Evolutionary conservation across 305 asterid genomes (phyloP).

Genomic region (Salvia sclarea): DNA sequence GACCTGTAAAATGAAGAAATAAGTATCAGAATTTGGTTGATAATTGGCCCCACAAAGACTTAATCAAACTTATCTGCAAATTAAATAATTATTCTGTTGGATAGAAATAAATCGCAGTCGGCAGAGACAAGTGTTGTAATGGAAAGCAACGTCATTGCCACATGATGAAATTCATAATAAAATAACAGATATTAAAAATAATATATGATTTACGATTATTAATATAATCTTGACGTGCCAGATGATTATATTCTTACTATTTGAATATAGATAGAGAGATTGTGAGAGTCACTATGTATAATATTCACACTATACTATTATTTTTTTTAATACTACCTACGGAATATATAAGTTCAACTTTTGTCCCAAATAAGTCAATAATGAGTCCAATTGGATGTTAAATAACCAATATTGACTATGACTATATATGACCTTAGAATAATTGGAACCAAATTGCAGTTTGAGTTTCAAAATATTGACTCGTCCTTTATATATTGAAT

Average conservation of each 20-base stretch:
- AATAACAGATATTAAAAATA: no score
- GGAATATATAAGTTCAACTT: background rate
- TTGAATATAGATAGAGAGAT: background rate
- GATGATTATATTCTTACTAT: no score
- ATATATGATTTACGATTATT: no score
- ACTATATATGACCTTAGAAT: background rate
- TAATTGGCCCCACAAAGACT: background rate
- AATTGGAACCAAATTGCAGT: background rate
- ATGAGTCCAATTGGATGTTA: background rate
- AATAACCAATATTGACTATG: background rate
- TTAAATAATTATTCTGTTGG: constrained; percentile 4
- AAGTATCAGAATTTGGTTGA: no score
- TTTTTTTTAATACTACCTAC: background rate
- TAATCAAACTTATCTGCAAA: background rate
- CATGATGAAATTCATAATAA: background rate
- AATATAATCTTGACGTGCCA: no score
- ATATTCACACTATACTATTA: background rate
- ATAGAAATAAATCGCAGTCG: background rate
- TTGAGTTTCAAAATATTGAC: background rate
- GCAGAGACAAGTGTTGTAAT: background rate
- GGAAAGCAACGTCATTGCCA: constrained; percentile 30
- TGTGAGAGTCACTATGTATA: background rate
- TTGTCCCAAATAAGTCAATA: background rate
- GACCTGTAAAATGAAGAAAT: no score
- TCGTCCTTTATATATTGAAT: no score